Evolutionary conservation across 257 asterid species (phyloP).

Genomic region (Plantago major): DNA sequence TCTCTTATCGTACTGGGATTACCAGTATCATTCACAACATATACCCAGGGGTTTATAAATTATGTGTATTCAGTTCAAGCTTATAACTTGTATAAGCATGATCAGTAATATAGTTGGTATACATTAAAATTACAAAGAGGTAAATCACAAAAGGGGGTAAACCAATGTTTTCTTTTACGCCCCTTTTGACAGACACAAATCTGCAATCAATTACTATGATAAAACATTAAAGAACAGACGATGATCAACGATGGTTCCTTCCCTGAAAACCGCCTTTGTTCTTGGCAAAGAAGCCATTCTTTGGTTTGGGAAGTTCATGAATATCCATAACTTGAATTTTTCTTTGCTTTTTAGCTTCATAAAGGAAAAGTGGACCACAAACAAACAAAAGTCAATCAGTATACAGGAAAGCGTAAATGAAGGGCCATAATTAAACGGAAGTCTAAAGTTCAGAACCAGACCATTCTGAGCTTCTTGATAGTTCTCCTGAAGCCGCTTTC

Average conservation of each 20-base stretch:
- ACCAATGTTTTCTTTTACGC: too few species aligned
- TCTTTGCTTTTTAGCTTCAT: conserved; percentile 95
- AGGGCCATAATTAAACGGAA: conserved; percentile 5
- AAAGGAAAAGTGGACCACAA: conserved; percentile 22
- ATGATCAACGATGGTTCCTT: conserved; percentile 59
- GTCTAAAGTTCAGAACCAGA: conserved; percentile 35
- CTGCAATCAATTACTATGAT: too few species aligned
- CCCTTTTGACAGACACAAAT: too few species aligned
- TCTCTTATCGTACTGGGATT: too few species aligned
- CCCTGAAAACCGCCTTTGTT: conserved; percentile 90
- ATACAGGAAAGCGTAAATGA: background rate
- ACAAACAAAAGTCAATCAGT: conserved; percentile 5
- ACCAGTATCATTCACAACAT: too few species aligned
- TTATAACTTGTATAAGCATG: too few species aligned
- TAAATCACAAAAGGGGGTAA: too few species aligned
- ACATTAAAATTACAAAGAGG: too few species aligned
- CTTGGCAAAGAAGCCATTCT: conserved; percentile 76
- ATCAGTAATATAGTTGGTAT: too few species aligned
- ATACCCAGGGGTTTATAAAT: too few species aligned
- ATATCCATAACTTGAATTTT: conserved; percentile 96
- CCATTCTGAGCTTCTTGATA: conserved; percentile 98
- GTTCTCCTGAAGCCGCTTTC: conserved; percentile 94
- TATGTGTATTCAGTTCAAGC: too few species aligned
- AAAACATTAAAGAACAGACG: background rate
- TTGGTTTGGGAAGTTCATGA: conserved; percentile 86